A percentile compares a stretch with the other conserved stretches of the same genome.
Evolutionary conservation across 805 yeast genomes (phyloP).

Genomic region (Yarrowia sp.): DNA sequence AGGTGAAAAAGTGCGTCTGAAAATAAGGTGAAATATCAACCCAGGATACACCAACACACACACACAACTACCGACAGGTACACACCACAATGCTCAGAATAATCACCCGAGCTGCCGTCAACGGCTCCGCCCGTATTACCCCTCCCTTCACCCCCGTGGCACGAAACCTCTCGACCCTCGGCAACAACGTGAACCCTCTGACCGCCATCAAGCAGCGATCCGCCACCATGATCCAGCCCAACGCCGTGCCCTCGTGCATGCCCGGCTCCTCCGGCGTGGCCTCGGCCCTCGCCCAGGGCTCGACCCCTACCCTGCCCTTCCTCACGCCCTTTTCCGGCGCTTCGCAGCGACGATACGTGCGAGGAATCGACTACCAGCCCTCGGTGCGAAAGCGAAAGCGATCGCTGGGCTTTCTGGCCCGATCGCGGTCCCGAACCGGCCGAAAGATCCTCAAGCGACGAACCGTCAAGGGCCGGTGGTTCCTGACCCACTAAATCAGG

Average conservation of each 20-base stretch:
- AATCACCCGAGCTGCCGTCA: conserved; percentile 2
- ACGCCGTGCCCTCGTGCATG: conserved; percentile 27
- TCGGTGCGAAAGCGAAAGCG: conserved; percentile 89
- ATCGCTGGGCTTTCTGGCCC: conserved; percentile 85
- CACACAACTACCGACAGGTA: too few relatives aligned
- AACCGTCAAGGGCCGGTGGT: conserved; percentile 92
- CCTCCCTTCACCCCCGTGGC: conserved; percentile 1
- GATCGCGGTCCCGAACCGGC: conserved; percentile 77
- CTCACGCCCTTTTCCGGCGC: conserved; percentile 33
- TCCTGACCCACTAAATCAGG: conserved; percentile 78
- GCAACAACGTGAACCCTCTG: conserved; percentile 29
- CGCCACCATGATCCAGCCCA: conserved; percentile 38
- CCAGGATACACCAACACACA: too few relatives aligned
- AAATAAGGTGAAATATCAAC: too few relatives aligned
- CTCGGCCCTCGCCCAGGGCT: conserved; percentile 34
- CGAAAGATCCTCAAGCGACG: conserved; percentile 79
- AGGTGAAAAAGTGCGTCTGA: too few relatives aligned
- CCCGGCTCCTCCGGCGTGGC: conserved; percentile 33
- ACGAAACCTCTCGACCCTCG: conserved; percentile 23
- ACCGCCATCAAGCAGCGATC: conserved; percentile 32
- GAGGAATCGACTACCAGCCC: conserved; percentile 97
- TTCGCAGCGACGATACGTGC: conserved; percentile 73
- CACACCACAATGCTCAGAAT: conserved; percentile 18
- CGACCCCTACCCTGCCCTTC: conserved; percentile 23
- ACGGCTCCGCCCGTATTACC: neutral